Base-by-base conservation (phyloP, 169 alveolate species). In the Eimeria tenella region DNA sequence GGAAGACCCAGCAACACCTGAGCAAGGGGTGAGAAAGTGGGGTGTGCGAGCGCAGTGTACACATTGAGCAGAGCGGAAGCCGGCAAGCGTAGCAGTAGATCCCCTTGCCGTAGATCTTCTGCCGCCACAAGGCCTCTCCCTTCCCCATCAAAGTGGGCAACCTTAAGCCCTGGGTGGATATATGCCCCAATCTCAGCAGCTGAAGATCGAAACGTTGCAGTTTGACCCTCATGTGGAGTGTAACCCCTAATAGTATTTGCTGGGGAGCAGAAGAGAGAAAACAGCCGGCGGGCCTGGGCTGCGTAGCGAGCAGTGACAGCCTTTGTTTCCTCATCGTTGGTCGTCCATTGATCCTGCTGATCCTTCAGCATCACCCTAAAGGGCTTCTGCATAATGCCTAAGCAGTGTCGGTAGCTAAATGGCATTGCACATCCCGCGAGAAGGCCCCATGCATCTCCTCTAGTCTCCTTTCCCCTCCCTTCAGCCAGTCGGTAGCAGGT, bases 51-150 rank as follows among this genome's bases (percentile, higher is more conserved):
- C 17, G 89, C 90, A 11, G 84, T 77, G 21, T 90, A 90, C 4
- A 79, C 91, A 31, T 90, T 90, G 25, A 90, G 10, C 65, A 90
- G 86, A 42, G 94, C 91, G 0, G 58, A 15, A 49, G 88, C 71
- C 7, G 94, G 94, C 11, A 90, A 11, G 17, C 84, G 84, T 71
- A 90, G 19, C 21, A 90, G 90, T 73, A 62, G 71, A 5, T 60
- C 88, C n/a, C 75, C 94, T 55, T 23, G 90, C 83, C n/a, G 63
- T 53, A 62, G 86, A n/a, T 19, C 49, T 19, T 60, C 75, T 62
- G 91, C 88, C 0, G 90, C 73, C 70, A 77, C 31, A 8, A 90
- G 71, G n/a, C 94, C 94, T 21, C 90, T 56, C 52, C 94, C 94
- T 19, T 84, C 94, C 5, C 56, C 23, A 49, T 52, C 50, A 60